Percentiles rank a stretch among this genome's conserved stretches.
Evolutionary conservation across 1,139 yeast species (phyloP).

Genomic region (Diutina scorzettiae): DNA sequence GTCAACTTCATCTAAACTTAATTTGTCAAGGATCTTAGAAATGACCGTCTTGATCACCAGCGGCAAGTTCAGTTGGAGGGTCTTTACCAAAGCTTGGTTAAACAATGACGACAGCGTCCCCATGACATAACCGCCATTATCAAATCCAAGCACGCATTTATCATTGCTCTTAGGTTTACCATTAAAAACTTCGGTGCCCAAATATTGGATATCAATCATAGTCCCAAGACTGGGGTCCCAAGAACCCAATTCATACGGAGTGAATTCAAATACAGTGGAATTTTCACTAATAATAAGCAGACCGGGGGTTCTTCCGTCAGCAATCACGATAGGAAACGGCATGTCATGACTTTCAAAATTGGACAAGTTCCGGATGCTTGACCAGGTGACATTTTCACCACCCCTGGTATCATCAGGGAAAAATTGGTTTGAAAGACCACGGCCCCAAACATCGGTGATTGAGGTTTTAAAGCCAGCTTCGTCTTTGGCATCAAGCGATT

Average conservation of each 20-base stretch:
- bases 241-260: constrained; percentile 61
- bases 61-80: constrained; percentile 8
- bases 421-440: constrained; percentile 29
- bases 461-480: constrained; percentile 26
- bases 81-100: constrained; percentile 34
- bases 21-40: background rate
- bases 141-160: constrained; percentile 45
- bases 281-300: constrained; percentile 42
- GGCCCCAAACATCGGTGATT: constrained; percentile 34
- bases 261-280: constrained; percentile 41
- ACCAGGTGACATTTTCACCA: constrained; percentile 23
- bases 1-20: constrained; percentile 11
- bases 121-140: constrained; percentile 60
- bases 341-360: constrained; percentile 40
- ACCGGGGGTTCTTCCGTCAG: constrained; percentile 70
- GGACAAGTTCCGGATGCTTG: constrained; percentile 18
- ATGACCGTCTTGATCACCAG: constrained; percentile 8
- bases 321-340: constrained; percentile 77
- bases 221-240: constrained; percentile 44
- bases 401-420: constrained; percentile 17
- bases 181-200: constrained; percentile 34
- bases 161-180: constrained; percentile 13
- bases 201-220: constrained; percentile 38
- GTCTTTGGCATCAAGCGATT: constrained; percentile 18
- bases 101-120: constrained; percentile 68